Base-by-base conservation (phyloP, 2,329 filamentous ascomycete genomes). In the Neofusicoccum parvum region DNA sequence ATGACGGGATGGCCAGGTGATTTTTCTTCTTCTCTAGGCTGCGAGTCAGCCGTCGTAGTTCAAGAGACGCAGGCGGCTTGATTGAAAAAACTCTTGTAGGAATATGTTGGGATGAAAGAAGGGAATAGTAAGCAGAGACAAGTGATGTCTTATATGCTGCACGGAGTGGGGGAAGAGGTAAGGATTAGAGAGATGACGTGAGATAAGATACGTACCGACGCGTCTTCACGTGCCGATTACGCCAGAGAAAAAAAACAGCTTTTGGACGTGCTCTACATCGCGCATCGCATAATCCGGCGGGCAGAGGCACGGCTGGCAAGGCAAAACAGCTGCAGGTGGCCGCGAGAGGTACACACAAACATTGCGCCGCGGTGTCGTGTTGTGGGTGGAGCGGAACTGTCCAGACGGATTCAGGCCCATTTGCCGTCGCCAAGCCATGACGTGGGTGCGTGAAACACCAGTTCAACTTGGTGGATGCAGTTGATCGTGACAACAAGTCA, bases 111-210 rank as follows among this genome's bases (percentile, higher is more conserved):
- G 48, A 15, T 34, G 48, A 14, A 50, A n/a, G 32, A 32, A 34
- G 14, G 27, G 27, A 51, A 39, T 32, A 32, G 15, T 32, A 27
- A 51, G 49, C 15, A 51, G 27, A 36, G 15, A 14, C 10, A 36
- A 3, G 23, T 12, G 54, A 6, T 5, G 14, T 46, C 12, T 41
- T 56, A 43, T 34, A 11, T 20, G 11, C 14, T 3, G 12, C 23
- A 14, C 27, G 23, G 48, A 23, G 27, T 34, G 12, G 32, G 32
- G 34, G 34, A 15, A 2, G 37, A 34, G 34, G n/a, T 17, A 34
- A 60, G 37, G 43, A 23, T 32, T 32, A 20, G 46, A 6, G 43
- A 37, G 12, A 48, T 60, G 56, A 60, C 56, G 56, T 60, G 43
- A 60, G 56, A 60, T 48, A 23, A 60, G 54, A 59, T 46, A 46